A percentile compares a stretch with the other conserved stretches of the same genome.
These are phyloP conservation scores for Xylaria multiplex DNA, from an alignment of 2,329 filamentous ascomycete genomes.

Conservation along the genomic window DNA sequence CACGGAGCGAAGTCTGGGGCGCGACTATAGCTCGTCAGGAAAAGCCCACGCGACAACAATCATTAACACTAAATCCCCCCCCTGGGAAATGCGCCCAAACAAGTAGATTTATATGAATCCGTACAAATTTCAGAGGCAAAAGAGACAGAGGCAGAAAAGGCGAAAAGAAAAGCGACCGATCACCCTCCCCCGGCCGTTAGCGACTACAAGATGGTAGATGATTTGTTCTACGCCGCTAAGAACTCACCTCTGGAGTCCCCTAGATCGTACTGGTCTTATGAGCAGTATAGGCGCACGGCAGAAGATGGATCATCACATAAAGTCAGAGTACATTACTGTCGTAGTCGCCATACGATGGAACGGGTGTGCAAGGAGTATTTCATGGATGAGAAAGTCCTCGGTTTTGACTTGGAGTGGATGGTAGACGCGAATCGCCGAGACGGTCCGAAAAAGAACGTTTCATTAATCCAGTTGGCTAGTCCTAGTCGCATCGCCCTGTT, in stretches of 20 bases:
- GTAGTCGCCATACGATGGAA: constrained; percentile 73
- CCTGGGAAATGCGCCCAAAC: neutral
- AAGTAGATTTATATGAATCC: neutral
- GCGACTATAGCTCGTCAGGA: neutral
- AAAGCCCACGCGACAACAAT: neutral
- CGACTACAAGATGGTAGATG: constrained; percentile 59
- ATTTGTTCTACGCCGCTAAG: constrained; percentile 60
- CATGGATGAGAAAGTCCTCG: constrained; percentile 74
- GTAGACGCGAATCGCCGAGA: constrained; percentile 57
- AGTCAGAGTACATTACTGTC: constrained; percentile 82
- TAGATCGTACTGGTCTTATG: constrained; percentile 74
- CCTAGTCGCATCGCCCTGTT: constrained; percentile 82
- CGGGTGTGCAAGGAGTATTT: constrained; percentile 72
- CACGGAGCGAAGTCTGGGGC: constrained; percentile 1
- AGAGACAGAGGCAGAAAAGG: neutral
- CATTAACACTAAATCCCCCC: neutral
- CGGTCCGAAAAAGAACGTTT: constrained; percentile 74
- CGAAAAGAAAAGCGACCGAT: constrained; percentile 34
- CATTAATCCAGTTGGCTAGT: constrained; percentile 84
- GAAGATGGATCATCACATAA: constrained; percentile 57
- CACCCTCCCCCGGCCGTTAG: constrained; percentile 53
- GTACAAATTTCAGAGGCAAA: neutral
- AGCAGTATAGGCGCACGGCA: constrained; percentile 68
- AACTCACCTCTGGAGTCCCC: constrained; percentile 55
- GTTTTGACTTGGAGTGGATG: constrained; percentile 91